A percentile compares a stretch with the other conserved stretches of the same genome.
These are phyloP conservation scores for Capsella rubella DNA, from an alignment of 441 rosid genomes.

Conservation along the genomic window DNA sequence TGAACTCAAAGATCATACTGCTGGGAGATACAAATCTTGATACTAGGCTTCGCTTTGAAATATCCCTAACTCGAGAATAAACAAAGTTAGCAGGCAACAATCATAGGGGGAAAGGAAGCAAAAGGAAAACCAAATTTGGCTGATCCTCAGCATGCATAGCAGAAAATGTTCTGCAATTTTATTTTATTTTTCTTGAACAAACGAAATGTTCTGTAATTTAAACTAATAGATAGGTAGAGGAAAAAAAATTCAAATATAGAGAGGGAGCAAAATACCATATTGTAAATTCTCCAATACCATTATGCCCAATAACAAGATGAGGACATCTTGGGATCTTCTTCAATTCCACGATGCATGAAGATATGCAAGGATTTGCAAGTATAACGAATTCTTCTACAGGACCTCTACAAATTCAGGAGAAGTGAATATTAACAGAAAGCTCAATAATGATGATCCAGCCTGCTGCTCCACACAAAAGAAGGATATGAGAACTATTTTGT, in stretches of 20 bases:
- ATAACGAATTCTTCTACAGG: constrained; percentile 59
- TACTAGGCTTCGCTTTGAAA: constrained; percentile 57
- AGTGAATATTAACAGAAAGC: constrained; percentile 36
- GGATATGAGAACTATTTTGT: constrained; percentile 22
- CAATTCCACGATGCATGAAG: constrained; percentile 72
- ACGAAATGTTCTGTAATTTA: not conserved
- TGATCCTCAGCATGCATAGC: constrained; percentile 29
- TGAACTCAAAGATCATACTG: constrained; percentile 56
- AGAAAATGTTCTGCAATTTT: not conserved
- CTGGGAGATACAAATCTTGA: constrained; percentile 68
- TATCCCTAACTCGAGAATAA: constrained; percentile 64
- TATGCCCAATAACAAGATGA: constrained; percentile 70
- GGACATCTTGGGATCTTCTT: constrained; percentile 72
- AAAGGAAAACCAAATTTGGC: constrained; percentile 2
- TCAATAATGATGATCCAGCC: constrained; percentile 34
- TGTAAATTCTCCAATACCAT: constrained; percentile 80
- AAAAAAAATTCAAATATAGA: constrained; percentile 23
- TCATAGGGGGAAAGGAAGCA: not conserved
- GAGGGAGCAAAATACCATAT: constrained; percentile 66
- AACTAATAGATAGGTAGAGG: constrained; percentile 9
- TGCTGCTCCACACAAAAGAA: constrained; percentile 14
- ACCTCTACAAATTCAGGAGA: constrained; percentile 60
- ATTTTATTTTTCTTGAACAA: too few species aligned
- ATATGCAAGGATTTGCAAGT: constrained; percentile 51
- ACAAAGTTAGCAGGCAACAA: constrained; percentile 26